Evolutionary conservation across 305 asterid species (phyloP).

Genomic region (Fraxinus albicans): DNA sequence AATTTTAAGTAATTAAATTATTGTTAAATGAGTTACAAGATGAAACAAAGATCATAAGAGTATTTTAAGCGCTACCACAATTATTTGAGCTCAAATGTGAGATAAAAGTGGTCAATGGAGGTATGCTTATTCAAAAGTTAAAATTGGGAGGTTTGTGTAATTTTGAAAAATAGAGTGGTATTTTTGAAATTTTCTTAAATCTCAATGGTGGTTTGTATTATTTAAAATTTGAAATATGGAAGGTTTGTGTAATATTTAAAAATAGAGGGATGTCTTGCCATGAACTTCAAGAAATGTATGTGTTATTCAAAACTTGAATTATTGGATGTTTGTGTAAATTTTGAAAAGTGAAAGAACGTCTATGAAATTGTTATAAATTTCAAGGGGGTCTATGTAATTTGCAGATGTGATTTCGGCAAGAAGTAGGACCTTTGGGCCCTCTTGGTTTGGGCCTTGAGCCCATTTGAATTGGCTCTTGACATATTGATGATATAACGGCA

Average conservation of each 20-base stretch:
- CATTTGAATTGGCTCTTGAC: not conserved
- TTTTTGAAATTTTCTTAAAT: no score
- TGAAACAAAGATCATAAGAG: no score
- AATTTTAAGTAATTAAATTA: no score
- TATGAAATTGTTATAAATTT: not conserved
- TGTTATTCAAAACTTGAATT: not conserved
- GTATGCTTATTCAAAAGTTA: not conserved
- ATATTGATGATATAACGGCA: not conserved
- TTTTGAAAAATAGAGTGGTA: not conserved
- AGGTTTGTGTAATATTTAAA: not conserved
- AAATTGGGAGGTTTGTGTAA: not conserved
- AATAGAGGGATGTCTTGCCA: not conserved
- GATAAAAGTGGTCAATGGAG: no score
- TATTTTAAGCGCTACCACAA: no score
- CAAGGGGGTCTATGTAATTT: not conserved
- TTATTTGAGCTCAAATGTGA: not conserved
- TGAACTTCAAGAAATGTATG: not conserved
- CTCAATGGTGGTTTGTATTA: not conserved
- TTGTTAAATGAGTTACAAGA: no score
- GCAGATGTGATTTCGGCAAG: not conserved
- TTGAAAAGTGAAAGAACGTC: not conserved
- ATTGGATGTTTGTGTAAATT: not conserved
- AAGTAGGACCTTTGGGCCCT: not conserved
- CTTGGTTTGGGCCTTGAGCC: not conserved
- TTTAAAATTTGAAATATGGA: not conserved